phyloP scores from a whole-genome alignment of 2,329 filamentous ascomycete genomes.

The Sarocladiaceae sp. region DNA sequence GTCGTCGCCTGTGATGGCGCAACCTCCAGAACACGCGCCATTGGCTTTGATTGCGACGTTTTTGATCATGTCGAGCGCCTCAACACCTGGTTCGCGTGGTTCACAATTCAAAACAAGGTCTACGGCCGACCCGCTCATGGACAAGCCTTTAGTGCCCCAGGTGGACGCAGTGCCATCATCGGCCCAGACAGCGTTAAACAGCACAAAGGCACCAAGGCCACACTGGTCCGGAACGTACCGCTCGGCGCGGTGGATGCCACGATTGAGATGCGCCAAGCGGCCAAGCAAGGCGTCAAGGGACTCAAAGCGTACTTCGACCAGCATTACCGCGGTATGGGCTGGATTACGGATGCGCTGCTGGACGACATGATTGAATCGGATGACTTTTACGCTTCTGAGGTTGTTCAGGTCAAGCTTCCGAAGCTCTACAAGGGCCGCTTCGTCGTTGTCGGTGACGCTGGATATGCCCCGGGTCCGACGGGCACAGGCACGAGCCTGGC shows the following conservation, averaged over 20 bases:
- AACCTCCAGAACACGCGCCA: slow-evolving; percentile 38
- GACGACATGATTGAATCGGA: slow-evolving; percentile 24
- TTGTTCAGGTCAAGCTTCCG: slow-evolving; percentile 37
- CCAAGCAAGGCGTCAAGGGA: slow-evolving; percentile 14
- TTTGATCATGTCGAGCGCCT: slow-evolving; percentile 29
- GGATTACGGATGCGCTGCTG: slow-evolving; percentile 32
- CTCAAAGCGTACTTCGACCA: slow-evolving; percentile 31
- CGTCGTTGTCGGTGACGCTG: slow-evolving; percentile 45
- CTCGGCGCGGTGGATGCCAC: neutral
- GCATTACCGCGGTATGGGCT: slow-evolving; percentile 36
- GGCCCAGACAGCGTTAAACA: slow-evolving; percentile 20
- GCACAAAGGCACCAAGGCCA: neutral
- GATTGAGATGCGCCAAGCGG: slow-evolving; percentile 9
- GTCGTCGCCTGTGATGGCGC: slow-evolving; percentile 43
- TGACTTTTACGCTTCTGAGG: slow-evolving; percentile 40
- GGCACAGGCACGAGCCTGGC: slow-evolving; percentile 42
- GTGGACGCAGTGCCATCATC: slow-evolving; percentile 30
- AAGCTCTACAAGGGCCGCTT: slow-evolving; percentile 33
- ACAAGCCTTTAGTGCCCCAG: slow-evolving; percentile 27
- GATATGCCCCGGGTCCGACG: slow-evolving; percentile 35
- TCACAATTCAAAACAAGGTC: slow-evolving; percentile 20
- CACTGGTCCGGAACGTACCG: neutral
- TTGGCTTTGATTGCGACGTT: slow-evolving; percentile 32
- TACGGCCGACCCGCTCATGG: slow-evolving; percentile 14
- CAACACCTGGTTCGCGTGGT: slow-evolving; percentile 36